phyloP scores from a whole-genome alignment of 2,329 filamentous ascomycete genomes.

The Lachnellula cervina region DNA sequence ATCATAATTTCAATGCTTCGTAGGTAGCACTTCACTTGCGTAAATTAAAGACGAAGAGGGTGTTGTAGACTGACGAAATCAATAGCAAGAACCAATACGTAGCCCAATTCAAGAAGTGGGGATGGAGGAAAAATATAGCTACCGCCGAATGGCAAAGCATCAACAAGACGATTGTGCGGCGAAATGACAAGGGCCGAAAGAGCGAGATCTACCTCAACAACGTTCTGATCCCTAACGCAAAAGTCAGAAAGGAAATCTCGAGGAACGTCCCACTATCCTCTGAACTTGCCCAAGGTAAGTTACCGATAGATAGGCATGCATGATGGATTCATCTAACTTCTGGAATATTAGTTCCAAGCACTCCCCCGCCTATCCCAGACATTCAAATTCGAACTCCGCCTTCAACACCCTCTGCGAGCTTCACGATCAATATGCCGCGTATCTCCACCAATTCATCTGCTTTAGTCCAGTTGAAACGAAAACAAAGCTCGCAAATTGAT shows the following conservation, averaged over 20 bases:
- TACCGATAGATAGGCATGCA: not conserved
- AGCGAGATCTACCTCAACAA: not conserved
- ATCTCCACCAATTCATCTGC: not conserved
- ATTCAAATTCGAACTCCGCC: not conserved
- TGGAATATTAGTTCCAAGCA: not conserved
- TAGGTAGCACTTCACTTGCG: not conserved
- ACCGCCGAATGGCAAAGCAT: not conserved
- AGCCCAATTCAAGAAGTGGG: not conserved
- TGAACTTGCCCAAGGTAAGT: not conserved
- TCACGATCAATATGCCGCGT: not conserved
- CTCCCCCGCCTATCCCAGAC: not conserved
- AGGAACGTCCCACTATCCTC: not conserved
- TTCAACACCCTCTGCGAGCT: not conserved
- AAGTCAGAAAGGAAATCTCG: not conserved
- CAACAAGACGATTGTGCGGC: not conserved
- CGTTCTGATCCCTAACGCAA: not conserved
- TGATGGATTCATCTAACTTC: not conserved
- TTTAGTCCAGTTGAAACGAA: not conserved
- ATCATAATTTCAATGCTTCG: not conserved
- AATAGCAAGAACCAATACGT: not conserved
- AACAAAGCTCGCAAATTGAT: not conserved
- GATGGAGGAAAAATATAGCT: not conserved
- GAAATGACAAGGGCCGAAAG: not conserved
- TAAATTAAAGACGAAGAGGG: not conserved
- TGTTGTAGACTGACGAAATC: not conserved